Base-by-base conservation (phyloP, 1,284 basidiomycete genomes). In the Cryptococcus jaspeensis region DNA sequence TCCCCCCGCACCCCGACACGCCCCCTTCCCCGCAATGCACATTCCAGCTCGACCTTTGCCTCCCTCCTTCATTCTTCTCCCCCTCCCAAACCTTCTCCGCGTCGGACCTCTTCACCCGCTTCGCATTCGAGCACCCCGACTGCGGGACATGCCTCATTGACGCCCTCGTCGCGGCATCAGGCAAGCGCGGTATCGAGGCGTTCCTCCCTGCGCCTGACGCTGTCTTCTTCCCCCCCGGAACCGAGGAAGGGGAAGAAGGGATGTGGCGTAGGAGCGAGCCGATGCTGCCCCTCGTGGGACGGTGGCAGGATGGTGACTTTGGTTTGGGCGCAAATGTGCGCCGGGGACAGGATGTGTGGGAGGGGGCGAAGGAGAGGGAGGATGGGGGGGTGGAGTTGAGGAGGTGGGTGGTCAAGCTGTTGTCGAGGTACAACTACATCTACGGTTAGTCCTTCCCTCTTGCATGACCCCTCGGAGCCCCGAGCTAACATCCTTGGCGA, bases 141-240 rank as follows among this genome's bases (percentile, higher is more conserved):
- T 78, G 76, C 50, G 77, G 76, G 9, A 76, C 77, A 56, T 79
- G 77, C 55, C 55, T 77, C 16, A 72, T 78, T 50, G 60, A 56
- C 16, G 70, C 67, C 5, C 59, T 79, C 15, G 50, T 76, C 20
- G 55, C 54, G 13, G 58, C 63, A 8, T 75, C 72, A 11, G 77
- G 76, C 11, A 50, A 60, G 39, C 63, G 65, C 6, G 77, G 76
- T 0, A 53, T 79, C 5, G 62, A 63, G 11, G 76, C 74, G 0
- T 69, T 79, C 58, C 54, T 79, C 12, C 78, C 78, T 5, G 23
- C 35, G 5, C 41, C 20, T 4, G 60, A 65, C 20, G 53, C 63
- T 38, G 32, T 59, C 15, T 62, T 50, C 36, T 52, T 58, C 23
- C 60, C 63, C 6, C 55, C 63, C 0, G 28, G 28, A 4, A 36